phyloP scores from a whole-genome alignment of 75 land plant genomes.

The Gnetum montanum region DNA sequence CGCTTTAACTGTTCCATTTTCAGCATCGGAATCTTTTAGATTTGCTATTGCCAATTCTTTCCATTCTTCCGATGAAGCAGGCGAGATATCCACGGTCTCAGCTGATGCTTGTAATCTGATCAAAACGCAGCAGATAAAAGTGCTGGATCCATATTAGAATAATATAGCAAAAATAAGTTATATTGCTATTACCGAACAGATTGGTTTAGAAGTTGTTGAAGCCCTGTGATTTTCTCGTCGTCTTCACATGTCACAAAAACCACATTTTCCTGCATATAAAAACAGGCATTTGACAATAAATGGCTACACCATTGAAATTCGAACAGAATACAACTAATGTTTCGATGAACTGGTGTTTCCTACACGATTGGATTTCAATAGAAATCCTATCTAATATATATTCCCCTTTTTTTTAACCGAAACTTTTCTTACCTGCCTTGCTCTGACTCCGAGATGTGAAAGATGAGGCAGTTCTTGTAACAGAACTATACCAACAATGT shows the following conservation, averaged over 20 bases:
- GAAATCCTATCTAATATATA: too few relatives aligned
- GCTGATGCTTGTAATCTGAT: slow-evolving; percentile 74
- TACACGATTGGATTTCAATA: too few relatives aligned
- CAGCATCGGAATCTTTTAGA: background rate
- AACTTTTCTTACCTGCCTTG: slow-evolving; percentile 67
- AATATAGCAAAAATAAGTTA: too few relatives aligned
- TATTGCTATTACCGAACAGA: slow-evolving; percentile 60
- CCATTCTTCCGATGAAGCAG: slow-evolving; percentile 13
- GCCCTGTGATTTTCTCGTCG: slow-evolving; percentile 56
- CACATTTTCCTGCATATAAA: slow-evolving; percentile 73
- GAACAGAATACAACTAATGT: too few relatives aligned
- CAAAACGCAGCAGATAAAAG: too few relatives aligned
- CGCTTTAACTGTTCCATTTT: slow-evolving; percentile 5
- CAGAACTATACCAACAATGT: slow-evolving; percentile 80
- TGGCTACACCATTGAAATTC: too few relatives aligned
- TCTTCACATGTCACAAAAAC: slow-evolving; percentile 99
- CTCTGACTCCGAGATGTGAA: slow-evolving; percentile 97
- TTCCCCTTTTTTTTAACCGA: too few relatives aligned
- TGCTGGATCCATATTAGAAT: too few relatives aligned
- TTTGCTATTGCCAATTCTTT: slow-evolving; percentile 5
- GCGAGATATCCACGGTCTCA: slow-evolving; percentile 36
- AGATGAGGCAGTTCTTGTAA: slow-evolving; percentile 95
- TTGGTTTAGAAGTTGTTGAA: slow-evolving; percentile 42
- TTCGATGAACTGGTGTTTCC: too few relatives aligned
- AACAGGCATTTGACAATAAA: too few relatives aligned